Base-by-base conservation (phyloP, 2,329 filamentous ascomycete genomes). In the Botrytis pseudocinerea region DNA sequence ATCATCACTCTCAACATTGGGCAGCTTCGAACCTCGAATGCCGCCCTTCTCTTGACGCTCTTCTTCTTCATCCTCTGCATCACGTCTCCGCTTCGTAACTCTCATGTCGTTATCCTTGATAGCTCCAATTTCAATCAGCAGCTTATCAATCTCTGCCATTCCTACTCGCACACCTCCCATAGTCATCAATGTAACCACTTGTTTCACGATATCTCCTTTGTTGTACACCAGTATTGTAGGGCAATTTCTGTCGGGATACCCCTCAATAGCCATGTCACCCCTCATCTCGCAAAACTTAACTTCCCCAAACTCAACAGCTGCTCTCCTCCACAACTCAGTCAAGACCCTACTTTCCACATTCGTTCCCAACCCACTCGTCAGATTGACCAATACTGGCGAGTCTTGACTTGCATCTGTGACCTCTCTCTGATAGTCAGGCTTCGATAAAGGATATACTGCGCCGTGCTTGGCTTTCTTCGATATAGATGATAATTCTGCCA, bases 281-380 rank as follows among this genome's bases (percentile, higher is more conserved):
- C 91, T 89, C 78, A 99, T 98, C 84, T 98, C 93, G 82, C 95
- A 98, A 83, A 99, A 99, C 84, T 99, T 99, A 82, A 99, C 86
- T 76, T 99, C 95, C 32, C 94, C 94, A 80, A 94, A 99, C 79
- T 95, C 94, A 74, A 83, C 84, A 0, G 96, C 95, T 59, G 96
- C 87, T 79, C 94, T 90, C 51, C 91, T 87, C 95, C 95, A 99
- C 32, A 98, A 85, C 80, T 97, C 92, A 0, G 91, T 90, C 78
- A 98, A 83, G 5, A 98, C 86, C 74, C 92, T 88, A 5, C 94
- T 97, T 83, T 98, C 95, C 48, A 92, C 87, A 79, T 98, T 98
- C 70, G 89, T 92, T 68, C 93, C 92, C 74, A 90, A 85, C 0
- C 92, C 88, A 7, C 93, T 94, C 10, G 92, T 95, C 69, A 98